Percentiles rank a stretch among this genome's conserved stretches.
phyloP scores from a whole-genome alignment of 2,329 filamentous ascomycete species.

The Podosphaera xanthii region DNA sequence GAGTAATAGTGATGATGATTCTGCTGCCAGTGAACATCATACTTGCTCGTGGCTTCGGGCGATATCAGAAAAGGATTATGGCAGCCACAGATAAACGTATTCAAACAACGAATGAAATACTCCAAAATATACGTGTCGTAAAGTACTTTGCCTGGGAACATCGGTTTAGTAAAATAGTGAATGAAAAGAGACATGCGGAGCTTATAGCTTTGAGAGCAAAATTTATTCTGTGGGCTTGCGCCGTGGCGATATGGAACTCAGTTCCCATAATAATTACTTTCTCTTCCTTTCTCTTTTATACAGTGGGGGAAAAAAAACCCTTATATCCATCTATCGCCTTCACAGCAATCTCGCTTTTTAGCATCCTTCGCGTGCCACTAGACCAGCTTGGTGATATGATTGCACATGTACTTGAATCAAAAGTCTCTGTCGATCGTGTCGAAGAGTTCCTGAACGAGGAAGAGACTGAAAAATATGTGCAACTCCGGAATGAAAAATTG shows the following conservation, averaged over 20 bases:
- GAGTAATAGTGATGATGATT: slow-evolving; percentile 71
- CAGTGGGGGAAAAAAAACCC: slow-evolving; percentile 67
- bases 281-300: slow-evolving; percentile 87
- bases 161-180: slow-evolving; percentile 64
- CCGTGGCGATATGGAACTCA: slow-evolving; percentile 90
- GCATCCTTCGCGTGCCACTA: slow-evolving; percentile 73
- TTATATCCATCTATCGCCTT: slow-evolving; percentile 85
- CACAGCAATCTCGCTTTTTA: slow-evolving; percentile 87
- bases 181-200: slow-evolving; percentile 67
- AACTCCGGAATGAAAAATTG: slow-evolving; percentile 47
- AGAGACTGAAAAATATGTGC: slow-evolving; percentile 86
- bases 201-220: slow-evolving; percentile 55
- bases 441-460: slow-evolving; percentile 85
- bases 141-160: slow-evolving; percentile 99
- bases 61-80: slow-evolving; percentile 76
- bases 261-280: slow-evolving; percentile 91
- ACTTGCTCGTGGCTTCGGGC: slow-evolving; percentile 67
- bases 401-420: slow-evolving; percentile 89
- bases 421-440: slow-evolving; percentile 89
- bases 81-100: slow-evolving; percentile 88
- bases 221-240: slow-evolving; percentile 77
- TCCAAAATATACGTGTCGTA: slow-evolving; percentile 96
- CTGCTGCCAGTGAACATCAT: slow-evolving; percentile 77
- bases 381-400: slow-evolving; percentile 98
- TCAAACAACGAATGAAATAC: slow-evolving; percentile 84